phyloP scores from a whole-genome alignment of 345 rosid species.

The Gossypium longicalyx region DNA sequence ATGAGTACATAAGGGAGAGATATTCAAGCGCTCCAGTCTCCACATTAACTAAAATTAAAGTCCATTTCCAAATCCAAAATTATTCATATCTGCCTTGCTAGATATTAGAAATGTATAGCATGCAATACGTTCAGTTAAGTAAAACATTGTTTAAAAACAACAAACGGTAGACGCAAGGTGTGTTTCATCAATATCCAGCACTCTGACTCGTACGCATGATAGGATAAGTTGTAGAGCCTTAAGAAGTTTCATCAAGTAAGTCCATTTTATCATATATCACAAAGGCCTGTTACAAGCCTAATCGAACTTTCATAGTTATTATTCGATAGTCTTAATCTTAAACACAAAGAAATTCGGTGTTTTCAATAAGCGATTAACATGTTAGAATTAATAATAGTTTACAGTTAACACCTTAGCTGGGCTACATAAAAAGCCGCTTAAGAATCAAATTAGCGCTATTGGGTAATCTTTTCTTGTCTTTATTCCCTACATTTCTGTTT shows the following conservation, averaged over 20 bases:
- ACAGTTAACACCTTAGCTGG: not conserved
- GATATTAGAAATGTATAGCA: not conserved
- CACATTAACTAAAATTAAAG: not conserved
- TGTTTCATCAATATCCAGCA: slow-evolving; percentile 6
- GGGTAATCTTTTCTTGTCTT: not conserved
- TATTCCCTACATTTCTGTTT: slow-evolving; percentile 6
- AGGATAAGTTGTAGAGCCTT: not conserved
- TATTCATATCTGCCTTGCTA: not conserved
- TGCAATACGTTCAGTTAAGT: not conserved
- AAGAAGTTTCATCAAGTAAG: not conserved
- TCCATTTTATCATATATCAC: not conserved
- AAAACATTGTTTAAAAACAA: not conserved
- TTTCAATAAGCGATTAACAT: not conserved
- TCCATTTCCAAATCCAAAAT: not conserved
- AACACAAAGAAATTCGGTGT: not conserved
- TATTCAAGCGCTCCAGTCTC: not conserved
- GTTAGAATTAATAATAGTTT: not conserved
- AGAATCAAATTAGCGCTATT: not conserved
- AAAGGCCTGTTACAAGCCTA: not conserved
- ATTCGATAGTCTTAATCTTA: not conserved
- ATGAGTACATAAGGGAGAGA: not conserved
- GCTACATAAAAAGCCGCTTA: not conserved
- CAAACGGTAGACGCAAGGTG: not conserved
- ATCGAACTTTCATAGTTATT: not conserved
- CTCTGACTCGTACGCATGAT: not conserved